Percentiles rank a stretch among this genome's conserved stretches.
Conservation (phyloP, 768 basidiomycete species). For the Lentinus tigrinus region DNA sequence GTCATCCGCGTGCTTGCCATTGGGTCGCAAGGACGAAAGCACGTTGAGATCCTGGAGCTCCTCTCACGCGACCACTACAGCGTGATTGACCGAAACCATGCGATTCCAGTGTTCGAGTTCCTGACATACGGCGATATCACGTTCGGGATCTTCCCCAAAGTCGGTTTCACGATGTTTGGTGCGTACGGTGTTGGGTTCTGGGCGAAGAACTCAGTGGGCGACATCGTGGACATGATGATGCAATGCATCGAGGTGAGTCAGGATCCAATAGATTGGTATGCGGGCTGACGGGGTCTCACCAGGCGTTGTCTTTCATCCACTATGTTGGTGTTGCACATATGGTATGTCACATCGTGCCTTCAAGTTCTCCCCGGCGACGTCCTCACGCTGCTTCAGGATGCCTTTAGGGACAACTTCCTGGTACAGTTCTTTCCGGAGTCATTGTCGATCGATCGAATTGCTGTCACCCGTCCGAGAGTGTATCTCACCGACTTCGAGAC, state of each 20-base stretch:
- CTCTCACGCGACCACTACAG: slow-evolving; percentile 15
- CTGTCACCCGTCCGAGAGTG: background rate
- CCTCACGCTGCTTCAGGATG: slow-evolving; percentile 21
- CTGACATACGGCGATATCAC: slow-evolving; percentile 28
- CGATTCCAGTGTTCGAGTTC: slow-evolving; percentile 28
- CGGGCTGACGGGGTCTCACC: too few relatives aligned
- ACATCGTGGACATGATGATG: slow-evolving; percentile 31
- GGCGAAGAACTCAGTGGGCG: slow-evolving; percentile 31
- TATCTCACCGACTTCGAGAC: background rate
- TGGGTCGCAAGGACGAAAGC: background rate
- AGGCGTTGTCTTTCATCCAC: background rate
- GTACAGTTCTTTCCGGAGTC: slow-evolving; percentile 34
- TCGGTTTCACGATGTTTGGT: slow-evolving; percentile 8
- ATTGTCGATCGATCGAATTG: slow-evolving; percentile 10
- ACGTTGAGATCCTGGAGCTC: slow-evolving; percentile 23
- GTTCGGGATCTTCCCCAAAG: slow-evolving; percentile 29
- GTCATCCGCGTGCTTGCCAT: slow-evolving; percentile 7
- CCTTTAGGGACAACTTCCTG: slow-evolving; percentile 32
- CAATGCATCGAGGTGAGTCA: slow-evolving; percentile 26
- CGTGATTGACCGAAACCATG: slow-evolving; percentile 25
- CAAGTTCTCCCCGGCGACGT: background rate
- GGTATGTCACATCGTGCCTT: background rate
- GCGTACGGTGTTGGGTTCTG: slow-evolving; percentile 18
- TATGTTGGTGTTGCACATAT: background rate
- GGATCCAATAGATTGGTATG: background rate